Evolutionary conservation across 352 stramenopile species (phyloP), one percentile per base, ranked within the genome.

Genomic region (Globisporangium iwayamae): DNA sequence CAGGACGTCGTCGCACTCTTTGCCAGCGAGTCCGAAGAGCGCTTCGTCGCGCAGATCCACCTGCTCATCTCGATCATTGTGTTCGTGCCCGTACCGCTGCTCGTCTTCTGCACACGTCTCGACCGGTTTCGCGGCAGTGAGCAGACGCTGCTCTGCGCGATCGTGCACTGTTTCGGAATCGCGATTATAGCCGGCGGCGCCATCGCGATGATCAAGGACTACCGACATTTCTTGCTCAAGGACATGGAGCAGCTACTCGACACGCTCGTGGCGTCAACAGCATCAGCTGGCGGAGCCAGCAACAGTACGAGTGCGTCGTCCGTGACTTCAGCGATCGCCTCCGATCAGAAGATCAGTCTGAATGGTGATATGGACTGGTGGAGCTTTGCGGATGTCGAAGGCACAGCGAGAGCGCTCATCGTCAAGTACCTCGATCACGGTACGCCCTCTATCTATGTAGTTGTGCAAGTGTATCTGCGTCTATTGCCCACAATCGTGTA

Each of bases 81-180:
- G 20, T 81, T 83, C 51, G 47, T 93, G 9, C 79, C 84, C 1
- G 79, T 90, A 8, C 84, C 84, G 1, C 62, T 83, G 1, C 59
- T 93, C 20, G 68, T 91, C 11, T 66, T 73, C 0, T 83, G 76
- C 48, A 83, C 70, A 51, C 82, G 81, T n/a, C 69, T 71, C 3
- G 59, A 83, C 10, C 61, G 74, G 46, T 91, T 90, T 65, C 66
- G 70, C 4, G 79, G 82, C 0, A 71, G 83, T 47, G 83, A 91
- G 54, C 81, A 91, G 56, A 61, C 66, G 7, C 65, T 90, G 11
- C 65, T 93, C 4, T 91, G 81, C 52, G 48, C 72, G 28, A 83
- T 93, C 53, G 81, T 90, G 18, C 71, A 89, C 58, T 93, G 82
- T 70, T 93, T 90, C 54, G 82, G 75, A 1, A 54, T 78, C 3